These are phyloP conservation scores for Calonectria crousiana DNA, from an alignment of 2,329 filamentous ascomycete genomes.

Conservation along the genomic window DNA sequence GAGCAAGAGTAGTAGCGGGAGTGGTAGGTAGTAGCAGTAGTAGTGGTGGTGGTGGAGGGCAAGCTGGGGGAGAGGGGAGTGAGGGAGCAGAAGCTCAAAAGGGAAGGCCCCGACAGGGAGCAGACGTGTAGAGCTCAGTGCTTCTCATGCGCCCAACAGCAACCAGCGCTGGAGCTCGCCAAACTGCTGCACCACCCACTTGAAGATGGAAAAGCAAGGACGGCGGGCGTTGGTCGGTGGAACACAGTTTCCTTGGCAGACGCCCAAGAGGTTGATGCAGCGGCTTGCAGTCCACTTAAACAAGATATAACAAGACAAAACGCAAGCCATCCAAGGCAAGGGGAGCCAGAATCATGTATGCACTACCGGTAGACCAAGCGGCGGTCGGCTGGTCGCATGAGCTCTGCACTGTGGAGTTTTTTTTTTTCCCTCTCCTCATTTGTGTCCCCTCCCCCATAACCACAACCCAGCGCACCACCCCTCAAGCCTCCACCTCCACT, in stretches of 20 bases:
- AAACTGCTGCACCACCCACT: neutral
- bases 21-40: neutral
- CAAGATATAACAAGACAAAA: neutral
- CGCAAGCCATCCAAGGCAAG: neutral
- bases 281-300: neutral
- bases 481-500: neutral
- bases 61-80: neutral
- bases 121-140: neutral
- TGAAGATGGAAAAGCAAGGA: neutral
- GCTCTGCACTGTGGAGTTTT: slow-evolving; percentile 11
- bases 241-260: neutral
- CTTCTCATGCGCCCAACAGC: slow-evolving; percentile 5
- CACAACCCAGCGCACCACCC: neutral
- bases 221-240: neutral
- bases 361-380: neutral
- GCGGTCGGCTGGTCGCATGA: slow-evolving; percentile 13
- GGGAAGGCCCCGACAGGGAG: slow-evolving; percentile 7
- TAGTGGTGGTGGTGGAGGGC: slow-evolving; percentile 18
- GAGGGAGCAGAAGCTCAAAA: slow-evolving; percentile 1
- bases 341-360: slow-evolving; percentile 8
- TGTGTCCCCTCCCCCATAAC: neutral
- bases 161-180: neutral
- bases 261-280: neutral
- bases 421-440: neutral
- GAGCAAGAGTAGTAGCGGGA: neutral